These are phyloP conservation scores for Ophiostoma tasmaniense DNA, from an alignment of 2,329 filamentous ascomycete species.

Conservation along the genomic window DNA sequence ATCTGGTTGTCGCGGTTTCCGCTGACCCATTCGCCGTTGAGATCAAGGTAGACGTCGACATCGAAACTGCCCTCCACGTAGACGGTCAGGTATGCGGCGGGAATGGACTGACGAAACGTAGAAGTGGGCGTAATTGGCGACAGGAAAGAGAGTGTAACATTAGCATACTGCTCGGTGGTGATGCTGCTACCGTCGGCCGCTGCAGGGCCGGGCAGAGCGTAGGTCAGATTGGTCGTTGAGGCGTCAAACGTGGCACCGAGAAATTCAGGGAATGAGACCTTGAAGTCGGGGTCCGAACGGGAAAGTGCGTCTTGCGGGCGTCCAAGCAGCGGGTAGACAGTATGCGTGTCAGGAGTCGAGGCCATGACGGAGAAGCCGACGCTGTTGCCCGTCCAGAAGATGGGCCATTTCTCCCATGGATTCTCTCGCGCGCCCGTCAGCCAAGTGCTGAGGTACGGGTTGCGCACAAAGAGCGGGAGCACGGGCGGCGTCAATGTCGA, in stretches of 20 bases:
- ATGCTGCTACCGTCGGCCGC: conserved; percentile 16
- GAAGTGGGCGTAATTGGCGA: conserved; percentile 76
- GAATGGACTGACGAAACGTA: conserved; percentile 69
- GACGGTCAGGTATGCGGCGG: conserved; percentile 71
- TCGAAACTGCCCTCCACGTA: conserved; percentile 58
- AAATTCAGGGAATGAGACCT: conserved; percentile 32
- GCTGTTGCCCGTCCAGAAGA: conserved; percentile 36
- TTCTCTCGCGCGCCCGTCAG: conserved; percentile 58
- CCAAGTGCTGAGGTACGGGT: conserved; percentile 54
- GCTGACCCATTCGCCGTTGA: conserved; percentile 75
- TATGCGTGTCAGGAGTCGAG: conserved; percentile 33
- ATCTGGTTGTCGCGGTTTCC: conserved; percentile 62
- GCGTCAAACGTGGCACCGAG: conserved; percentile 23
- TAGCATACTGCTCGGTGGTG: conserved; percentile 22
- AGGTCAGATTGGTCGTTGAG: conserved; percentile 32
- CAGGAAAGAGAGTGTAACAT: conserved; percentile 47
- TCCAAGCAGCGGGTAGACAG: conserved; percentile 44
- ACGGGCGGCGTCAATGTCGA: conserved; percentile 49
- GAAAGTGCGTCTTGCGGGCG: conserved; percentile 42
- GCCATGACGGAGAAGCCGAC: conserved; percentile 45
- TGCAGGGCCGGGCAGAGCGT: conserved; percentile 28
- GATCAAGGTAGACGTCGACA: conserved; percentile 56
- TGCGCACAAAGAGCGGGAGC: conserved; percentile 49
- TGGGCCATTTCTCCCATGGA: conserved; percentile 80
- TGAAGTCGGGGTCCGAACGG: conserved; percentile 28